Evolutionary conservation across 2,329 filamentous ascomycete species (phyloP), one percentile per base, ranked within the genome.

Genomic region (Nemania abortiva): DNA sequence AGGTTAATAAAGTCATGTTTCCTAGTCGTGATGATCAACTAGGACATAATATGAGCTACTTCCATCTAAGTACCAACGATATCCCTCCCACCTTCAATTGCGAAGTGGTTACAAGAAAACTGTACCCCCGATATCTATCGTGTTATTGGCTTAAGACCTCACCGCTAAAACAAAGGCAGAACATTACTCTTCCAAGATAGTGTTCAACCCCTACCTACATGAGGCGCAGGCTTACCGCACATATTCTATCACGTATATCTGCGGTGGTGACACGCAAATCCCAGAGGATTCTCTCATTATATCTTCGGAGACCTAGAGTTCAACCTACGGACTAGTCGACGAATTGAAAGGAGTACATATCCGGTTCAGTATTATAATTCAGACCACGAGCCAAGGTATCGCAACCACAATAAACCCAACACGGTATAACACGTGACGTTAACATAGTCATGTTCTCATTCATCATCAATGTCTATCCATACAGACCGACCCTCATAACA

Each of bases 371-470:
- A 24, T n/a, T 34, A 1, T 49, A 59, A 2, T 52, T 27, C 11
- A 15, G 18, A 20, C 39, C 39, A 11, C 6, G 6, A n/a, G 39
- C 15, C 24, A 55, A 37, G 49, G 45, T 13, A 18, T 31, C 29
- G 15, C n/a, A 37, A 50, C n/a, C 20, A 37, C 45, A 22, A 45
- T 15, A 34, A 52, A 34, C 37, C 29, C 20, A 52, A 42, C 29
- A 53, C 5, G 20, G 52, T 20, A 37, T 22, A 56, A 57, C 15
- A 47, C 20, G 9, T 52, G 3, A 22, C 20, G 42, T 42, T 27
- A 64, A 61, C 29, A 59, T 59, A 57, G n/a, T 66, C 62, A 52
- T 69, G 15, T 61, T 39, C 63, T 60, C 64, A 27, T 71, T 57
- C 60, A 34, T 67, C 56, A 37, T 70, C 24, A 37, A 49, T 49